phyloP scores from a whole-genome alignment of 208 protist species.

The Vickermania ingenoplastis region DNA sequence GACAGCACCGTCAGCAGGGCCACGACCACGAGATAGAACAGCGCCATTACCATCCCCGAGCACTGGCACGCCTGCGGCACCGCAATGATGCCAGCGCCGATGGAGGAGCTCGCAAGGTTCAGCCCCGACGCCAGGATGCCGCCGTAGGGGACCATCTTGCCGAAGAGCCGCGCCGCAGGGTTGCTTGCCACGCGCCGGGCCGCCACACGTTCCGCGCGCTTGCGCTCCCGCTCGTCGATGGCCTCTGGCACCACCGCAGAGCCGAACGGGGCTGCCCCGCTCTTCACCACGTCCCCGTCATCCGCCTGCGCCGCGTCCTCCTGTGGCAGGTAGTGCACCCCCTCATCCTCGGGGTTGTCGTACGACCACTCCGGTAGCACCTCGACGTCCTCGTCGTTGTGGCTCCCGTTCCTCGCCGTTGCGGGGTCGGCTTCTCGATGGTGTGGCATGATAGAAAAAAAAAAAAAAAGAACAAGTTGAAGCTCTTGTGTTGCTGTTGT shows the following conservation, averaged over 20 bases:
- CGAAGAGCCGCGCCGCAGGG: conserved; percentile 13
- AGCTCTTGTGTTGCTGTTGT: neutral
- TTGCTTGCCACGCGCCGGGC: conserved; percentile 18
- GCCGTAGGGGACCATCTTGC: conserved; percentile 42
- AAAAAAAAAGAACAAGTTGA: conserved; percentile 6
- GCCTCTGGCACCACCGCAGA: neutral
- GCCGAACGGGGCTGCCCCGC: neutral
- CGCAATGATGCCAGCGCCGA: conserved; percentile 65
- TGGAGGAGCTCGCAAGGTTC: conserved; percentile 45
- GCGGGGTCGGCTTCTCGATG: no score
- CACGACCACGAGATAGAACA: conserved; percentile 51
- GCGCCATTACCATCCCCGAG: conserved; percentile 41
- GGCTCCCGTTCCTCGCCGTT: neutral
- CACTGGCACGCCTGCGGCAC: conserved; percentile 41
- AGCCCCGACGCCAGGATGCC: conserved; percentile 42
- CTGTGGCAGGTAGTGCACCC: neutral
- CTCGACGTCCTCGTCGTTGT: neutral
- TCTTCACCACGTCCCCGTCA: neutral
- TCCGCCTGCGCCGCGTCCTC: neutral
- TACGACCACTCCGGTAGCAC: neutral
- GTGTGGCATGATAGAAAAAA: no score
- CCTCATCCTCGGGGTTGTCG: conserved; percentile 1
- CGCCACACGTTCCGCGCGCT: conserved; percentile 24
- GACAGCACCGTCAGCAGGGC: conserved; percentile 50
- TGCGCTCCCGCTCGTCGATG: conserved; percentile 23